Percentiles rank a stretch among this genome's conserved stretches.
phyloP scores from a whole-genome alignment of 2,329 filamentous ascomycete species.

The Nigrospora sphaerica region DNA sequence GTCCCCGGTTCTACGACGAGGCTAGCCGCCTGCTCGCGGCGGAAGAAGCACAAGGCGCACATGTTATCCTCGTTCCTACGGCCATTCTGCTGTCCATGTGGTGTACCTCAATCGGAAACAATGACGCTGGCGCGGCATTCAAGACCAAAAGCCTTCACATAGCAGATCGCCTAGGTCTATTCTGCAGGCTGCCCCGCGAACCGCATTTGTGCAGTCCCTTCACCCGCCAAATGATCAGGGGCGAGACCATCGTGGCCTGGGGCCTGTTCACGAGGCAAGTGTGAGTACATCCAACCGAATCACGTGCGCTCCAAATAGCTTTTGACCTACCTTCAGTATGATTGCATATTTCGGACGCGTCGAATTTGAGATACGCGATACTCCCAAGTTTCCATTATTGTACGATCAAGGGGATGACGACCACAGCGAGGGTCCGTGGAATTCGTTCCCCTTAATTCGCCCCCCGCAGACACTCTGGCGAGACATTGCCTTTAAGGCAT shows the following conservation, averaged over 20 bases:
- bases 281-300: too few species aligned
- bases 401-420: not conserved
- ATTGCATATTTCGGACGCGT: not conserved
- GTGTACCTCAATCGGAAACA: not conserved
- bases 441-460: not conserved
- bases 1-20: not conserved
- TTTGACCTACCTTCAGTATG: not conserved
- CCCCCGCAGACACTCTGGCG: not conserved
- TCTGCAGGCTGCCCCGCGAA: not conserved
- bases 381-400: not conserved
- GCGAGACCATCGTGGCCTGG: slow-evolving; percentile 1
- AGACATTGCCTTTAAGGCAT: not conserved
- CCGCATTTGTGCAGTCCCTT: not conserved
- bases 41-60: not conserved
- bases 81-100: slow-evolving; percentile 1
- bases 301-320: too few species aligned
- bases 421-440: not conserved
- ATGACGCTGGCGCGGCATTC: not conserved
- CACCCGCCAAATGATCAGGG: not conserved
- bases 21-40: not conserved
- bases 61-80: not conserved
- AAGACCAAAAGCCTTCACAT: not conserved
- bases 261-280: slow-evolving; percentile 1
- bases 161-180: not conserved
- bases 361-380: not conserved